Base-by-base conservation (phyloP, 2,329 filamentous ascomycete genomes). In the Gaeumannomyces sp. region DNA sequence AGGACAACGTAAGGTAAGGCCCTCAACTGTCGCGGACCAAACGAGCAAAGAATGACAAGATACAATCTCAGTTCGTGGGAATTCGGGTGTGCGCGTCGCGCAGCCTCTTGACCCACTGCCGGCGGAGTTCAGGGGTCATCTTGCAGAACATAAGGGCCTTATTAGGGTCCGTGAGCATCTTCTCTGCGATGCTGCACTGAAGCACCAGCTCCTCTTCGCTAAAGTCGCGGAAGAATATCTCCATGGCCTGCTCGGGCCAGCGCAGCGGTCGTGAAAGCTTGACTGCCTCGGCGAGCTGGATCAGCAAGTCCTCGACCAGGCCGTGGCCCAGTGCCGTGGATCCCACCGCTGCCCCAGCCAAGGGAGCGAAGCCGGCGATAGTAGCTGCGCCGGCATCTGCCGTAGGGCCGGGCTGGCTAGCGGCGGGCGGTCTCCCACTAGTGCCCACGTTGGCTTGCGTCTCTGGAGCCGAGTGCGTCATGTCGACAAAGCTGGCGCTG, bases 61-160 rank as follows among this genome's bases (percentile, higher is more conserved):
- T 22, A n/a, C 10, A 56, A 10, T 29, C 25, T n/a, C 25, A 62
- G 16, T 45, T 45, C 14, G 29, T 50, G 35, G 33, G 60, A 14
- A 64, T 67, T 35, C 76, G 73, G 71, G 76, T 76, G 65, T 79
- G 77, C 61, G 78, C 73, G 68, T 85, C 83, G 31, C 82, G 73
- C 64, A 85, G 74, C 64, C 81, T 74, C 69, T 78, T 80, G 2
- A 87, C 80, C 84, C 84, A 87, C 69, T 86, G 83, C 66, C 79
- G 77, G 61, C 84, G 76, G 66, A 87, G 73, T 14, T 73, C 71
- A 2, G 77, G 73, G 0, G 83, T 81, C 83, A 86, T 86, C 75
- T 86, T 86, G 76, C 83, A 85, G 68, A 86, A 87, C 58, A 86
- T 79, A 78, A 86, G 82, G 35, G 84, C 85, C 71, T 85, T 86